Base-by-base conservation (phyloP, 768 basidiomycete genomes). In the Leccinum subgranulosum region DNA sequence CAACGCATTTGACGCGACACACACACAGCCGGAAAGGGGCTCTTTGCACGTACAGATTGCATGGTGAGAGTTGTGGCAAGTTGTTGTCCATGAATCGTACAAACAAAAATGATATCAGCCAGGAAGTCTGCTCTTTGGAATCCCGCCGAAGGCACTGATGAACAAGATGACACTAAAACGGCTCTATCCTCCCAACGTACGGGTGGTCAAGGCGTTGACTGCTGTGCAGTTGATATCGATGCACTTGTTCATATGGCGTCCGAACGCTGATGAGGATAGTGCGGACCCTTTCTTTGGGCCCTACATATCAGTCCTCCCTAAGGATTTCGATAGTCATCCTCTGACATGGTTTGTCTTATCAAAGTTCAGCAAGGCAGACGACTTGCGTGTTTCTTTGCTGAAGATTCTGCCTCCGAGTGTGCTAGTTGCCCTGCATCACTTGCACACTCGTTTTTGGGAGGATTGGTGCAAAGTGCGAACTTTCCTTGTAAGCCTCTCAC, bases 211-310 rank as follows among this genome's bases (percentile, higher is more conserved):
- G 7, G 63, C 66, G 15, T 68, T 88, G 59, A 84, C 81, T 23
- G 88, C 90, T 10, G 80, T 79, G 4, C 94, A 97, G 66, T 70
- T 91, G 15, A 81, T 97, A 31, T 84, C 92, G 6, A 73, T 98
- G 58, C 92, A 97, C 76, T 77, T 97, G 10, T 78, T 84, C 41
- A 74, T 94, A 2, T 79, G 90, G 72, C 81, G 80, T 45, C 88
- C 87, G 2, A 54, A 58, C 33, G 64, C 56, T n/a, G 66, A 68
- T 7, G 70, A 66, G 3, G 74, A 75, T 17, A 85, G 83, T 21
- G 60, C 59, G 25, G 88, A 90, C 64, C 75, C 80, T 62, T 69
- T 69, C 14, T 87, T 86, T 69, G 83, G 87, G 27, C 87, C 91
- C 2, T 97, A 93, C 68, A 85, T 97, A 48, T 85, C 87, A 0